These are phyloP conservation scores for Teratosphaeria destructans DNA, from an alignment of 2,329 filamentous ascomycete species.

Conservation along the genomic window DNA sequence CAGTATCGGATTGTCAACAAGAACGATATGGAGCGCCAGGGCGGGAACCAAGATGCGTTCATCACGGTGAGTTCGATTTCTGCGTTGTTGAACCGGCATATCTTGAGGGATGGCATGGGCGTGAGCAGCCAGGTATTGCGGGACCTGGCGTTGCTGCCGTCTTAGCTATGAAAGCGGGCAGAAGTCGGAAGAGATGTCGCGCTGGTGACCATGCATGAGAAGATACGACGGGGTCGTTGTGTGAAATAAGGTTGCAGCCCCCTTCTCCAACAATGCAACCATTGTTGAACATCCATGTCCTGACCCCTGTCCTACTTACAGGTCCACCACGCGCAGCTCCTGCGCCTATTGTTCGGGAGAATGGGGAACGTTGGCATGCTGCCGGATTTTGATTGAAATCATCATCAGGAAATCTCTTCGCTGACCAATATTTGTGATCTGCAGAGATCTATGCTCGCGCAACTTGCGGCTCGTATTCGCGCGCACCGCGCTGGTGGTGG, in stretches of 20 bases:
- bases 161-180: too few species aligned
- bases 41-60: constrained; percentile 47
- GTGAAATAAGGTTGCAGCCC: neutral
- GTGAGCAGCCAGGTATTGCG: neutral
- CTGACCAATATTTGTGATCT: neutral
- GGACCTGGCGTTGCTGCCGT: neutral
- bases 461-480: constrained; percentile 14
- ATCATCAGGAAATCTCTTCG: neutral
- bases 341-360: constrained; percentile 19
- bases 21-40: constrained; percentile 51
- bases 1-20: constrained; percentile 51
- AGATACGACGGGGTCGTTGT: neutral
- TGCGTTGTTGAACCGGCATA: neutral
- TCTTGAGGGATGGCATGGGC: neutral
- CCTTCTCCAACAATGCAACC: neutral
- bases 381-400: constrained; percentile 8
- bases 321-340: constrained; percentile 18
- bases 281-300: neutral
- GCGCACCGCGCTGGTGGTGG: constrained; percentile 8
- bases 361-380: constrained; percentile 13
- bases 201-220: neutral
- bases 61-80: constrained; percentile 34
- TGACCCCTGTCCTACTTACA: constrained; percentile 1
- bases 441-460: constrained; percentile 18
- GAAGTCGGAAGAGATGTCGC: too few species aligned